Base-by-base conservation (phyloP, 2,329 filamentous ascomycete genomes). In the Neophaeococcomyces aloes region DNA sequence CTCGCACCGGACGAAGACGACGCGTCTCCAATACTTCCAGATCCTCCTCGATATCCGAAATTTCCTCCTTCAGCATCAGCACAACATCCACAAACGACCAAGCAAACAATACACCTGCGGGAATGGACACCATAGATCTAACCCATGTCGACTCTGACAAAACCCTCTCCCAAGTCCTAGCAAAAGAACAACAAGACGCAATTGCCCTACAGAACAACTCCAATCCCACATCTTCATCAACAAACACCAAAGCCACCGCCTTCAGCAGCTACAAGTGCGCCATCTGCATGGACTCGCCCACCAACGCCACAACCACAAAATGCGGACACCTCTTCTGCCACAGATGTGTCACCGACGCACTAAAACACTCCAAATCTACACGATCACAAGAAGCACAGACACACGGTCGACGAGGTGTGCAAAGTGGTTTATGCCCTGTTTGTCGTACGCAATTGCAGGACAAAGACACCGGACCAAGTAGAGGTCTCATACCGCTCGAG, bases 301-400 rank as follows among this genome's bases (percentile, higher is more conserved):
- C 70, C 7, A 69, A 79, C 55, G 67, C 76, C 7, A 79, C 76
- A 2, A 72, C 68, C 2, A 79, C 77, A 2, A 60, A 68, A 17
- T 81, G 77, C 55, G 77, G 76, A 0, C 77, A 81, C 55, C 64
- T 80, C 18, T 80, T 79, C 59, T 81, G 77, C 56, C 76, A 80
- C 53, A 71, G 71, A 29, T 81, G 77, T 52, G 70, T 81, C 32
- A 69, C 74, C 39, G 72, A 78, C 55, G 72, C 74, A n/a, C 60
- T 81, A 14, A 72, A 72, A 30, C 71, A 70, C 19, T 69, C 70
- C 33, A 74, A 77, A 51, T 69, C 70, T 49, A 69, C 63, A 46
- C 55, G 67, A 31, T 56, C 63, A 7, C 65, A 65, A 30, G 55
- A 59, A 36, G 49, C 46, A 7, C 58, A 61, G 33, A 45, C 54